A percentile compares a stretch with the other conserved stretches of the same genome.
These are phyloP conservation scores for Globisporangium perplexum DNA, from an alignment of 352 stramenopile species.

Conservation along the genomic window DNA sequence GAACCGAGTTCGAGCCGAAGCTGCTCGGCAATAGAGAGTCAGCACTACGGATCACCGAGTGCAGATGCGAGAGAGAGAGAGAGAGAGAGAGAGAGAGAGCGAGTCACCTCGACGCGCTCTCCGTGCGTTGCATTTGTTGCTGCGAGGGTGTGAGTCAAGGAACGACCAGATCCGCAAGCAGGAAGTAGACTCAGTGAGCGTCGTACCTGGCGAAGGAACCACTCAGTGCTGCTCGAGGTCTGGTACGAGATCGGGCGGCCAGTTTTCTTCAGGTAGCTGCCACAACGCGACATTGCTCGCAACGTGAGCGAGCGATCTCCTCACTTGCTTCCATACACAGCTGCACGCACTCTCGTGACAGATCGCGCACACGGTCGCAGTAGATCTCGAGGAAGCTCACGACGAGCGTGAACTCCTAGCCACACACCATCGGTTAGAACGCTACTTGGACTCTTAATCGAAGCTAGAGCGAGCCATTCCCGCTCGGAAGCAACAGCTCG, in stretches of 20 bases:
- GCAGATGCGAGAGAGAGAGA: too few relatives aligned
- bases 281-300: not conserved
- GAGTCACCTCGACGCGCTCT: conserved; percentile 50
- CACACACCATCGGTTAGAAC: not conserved
- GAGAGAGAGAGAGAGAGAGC: too few relatives aligned
- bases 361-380: conserved; percentile 89
- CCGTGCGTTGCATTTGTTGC: conserved; percentile 60
- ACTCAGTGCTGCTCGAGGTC: conserved; percentile 74
- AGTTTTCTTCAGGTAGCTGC: conserved; percentile 70
- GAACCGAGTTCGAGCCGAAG: conserved; percentile 44
- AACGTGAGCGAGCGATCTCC: not conserved
- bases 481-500: not conserved
- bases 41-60: not conserved
- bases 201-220: conserved; percentile 72
- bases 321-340: not conserved
- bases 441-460: not conserved
- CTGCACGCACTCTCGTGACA: conserved; percentile 75
- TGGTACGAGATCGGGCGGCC: conserved; percentile 63
- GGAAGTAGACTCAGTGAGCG: not conserved
- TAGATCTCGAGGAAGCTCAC: conserved; percentile 94
- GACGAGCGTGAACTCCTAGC: conserved; percentile 71
- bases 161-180: not conserved
- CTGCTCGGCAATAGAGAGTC: conserved; percentile 13
- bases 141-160: conserved; percentile 10
- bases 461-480: not conserved